These are phyloP conservation scores for Clavispora vitiphila DNA, from an alignment of 805 yeast species.

Conservation along the genomic window DNA sequence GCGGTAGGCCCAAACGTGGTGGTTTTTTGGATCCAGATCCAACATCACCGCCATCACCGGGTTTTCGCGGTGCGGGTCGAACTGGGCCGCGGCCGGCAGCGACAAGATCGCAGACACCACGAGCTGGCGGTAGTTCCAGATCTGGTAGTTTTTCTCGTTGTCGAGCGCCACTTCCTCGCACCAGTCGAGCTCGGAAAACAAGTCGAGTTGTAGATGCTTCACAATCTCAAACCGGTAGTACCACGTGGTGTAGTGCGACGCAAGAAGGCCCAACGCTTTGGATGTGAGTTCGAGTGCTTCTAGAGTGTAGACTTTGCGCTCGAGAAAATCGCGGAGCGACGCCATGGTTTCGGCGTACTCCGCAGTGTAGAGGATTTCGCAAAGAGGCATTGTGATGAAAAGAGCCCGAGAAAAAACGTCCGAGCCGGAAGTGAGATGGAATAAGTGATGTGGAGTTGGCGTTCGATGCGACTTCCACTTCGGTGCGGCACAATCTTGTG, in stretches of 20 bases:
- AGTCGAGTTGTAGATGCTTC: constrained; percentile 28
- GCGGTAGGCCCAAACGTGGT: constrained; percentile 93
- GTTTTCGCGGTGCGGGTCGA: constrained; percentile 51
- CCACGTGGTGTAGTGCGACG: constrained; percentile 95
- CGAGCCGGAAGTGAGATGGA: too few relatives aligned
- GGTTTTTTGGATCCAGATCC: constrained; percentile 78
- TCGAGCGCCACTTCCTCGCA: constrained; percentile 67
- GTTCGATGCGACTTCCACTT: neutral
- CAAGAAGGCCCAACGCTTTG: constrained; percentile 57
- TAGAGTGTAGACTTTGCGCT: constrained; percentile 55
- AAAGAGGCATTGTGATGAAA: constrained; percentile 27
- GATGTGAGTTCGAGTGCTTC: constrained; percentile 69
- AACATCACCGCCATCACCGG: constrained; percentile 66
- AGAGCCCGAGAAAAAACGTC: too few relatives aligned
- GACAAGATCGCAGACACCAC: constrained; percentile 39
- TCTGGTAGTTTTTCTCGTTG: constrained; percentile 88
- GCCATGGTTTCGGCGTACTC: constrained; percentile 66
- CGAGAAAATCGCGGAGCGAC: constrained; percentile 54
- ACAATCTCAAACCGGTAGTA: constrained; percentile 57
- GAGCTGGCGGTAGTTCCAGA: constrained; percentile 90
- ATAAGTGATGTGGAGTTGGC: too few relatives aligned
- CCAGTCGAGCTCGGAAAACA: constrained; percentile 68
- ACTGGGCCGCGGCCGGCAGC: constrained; percentile 14
- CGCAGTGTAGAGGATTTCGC: constrained; percentile 66
- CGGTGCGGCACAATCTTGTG: neutral